phyloP scores from a whole-genome alignment of 441 rosid species.

The Flueggea neowawraea region DNA sequence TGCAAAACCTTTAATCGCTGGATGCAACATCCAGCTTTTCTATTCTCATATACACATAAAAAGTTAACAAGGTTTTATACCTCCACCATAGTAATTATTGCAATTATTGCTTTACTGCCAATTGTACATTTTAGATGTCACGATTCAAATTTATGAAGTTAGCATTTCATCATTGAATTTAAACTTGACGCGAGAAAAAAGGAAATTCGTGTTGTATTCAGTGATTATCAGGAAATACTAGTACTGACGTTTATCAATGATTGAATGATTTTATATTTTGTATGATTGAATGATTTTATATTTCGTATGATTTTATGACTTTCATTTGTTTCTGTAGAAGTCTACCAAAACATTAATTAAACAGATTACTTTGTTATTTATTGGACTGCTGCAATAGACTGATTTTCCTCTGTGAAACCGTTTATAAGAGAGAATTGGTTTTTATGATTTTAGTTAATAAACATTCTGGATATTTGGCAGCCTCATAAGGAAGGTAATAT shows the following conservation, averaged over 20 bases:
- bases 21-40: not conserved
- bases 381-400: not conserved
- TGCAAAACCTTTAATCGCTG: not conserved
- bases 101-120: too few relatives aligned
- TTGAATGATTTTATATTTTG: too few relatives aligned
- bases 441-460: too few relatives aligned
- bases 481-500: too few relatives aligned
- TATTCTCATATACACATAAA: not conserved
- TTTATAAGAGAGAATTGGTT: too few relatives aligned
- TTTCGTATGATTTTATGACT: not conserved
- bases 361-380: not conserved
- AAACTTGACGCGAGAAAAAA: not conserved
- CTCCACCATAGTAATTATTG: not conserved
- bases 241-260: not conserved
- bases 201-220: not conserved
- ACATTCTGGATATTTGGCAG: too few relatives aligned
- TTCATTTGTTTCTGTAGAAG: not conserved
- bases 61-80: not conserved
- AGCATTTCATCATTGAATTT: not conserved
- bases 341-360: not conserved
- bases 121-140: too few relatives aligned
- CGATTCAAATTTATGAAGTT: too few relatives aligned
- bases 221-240: not conserved
- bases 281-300: too few relatives aligned
- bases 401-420: not conserved